Base-by-base conservation (phyloP, 2,329 filamentous ascomycete species). In the Exophiala alcalophila region DNA sequence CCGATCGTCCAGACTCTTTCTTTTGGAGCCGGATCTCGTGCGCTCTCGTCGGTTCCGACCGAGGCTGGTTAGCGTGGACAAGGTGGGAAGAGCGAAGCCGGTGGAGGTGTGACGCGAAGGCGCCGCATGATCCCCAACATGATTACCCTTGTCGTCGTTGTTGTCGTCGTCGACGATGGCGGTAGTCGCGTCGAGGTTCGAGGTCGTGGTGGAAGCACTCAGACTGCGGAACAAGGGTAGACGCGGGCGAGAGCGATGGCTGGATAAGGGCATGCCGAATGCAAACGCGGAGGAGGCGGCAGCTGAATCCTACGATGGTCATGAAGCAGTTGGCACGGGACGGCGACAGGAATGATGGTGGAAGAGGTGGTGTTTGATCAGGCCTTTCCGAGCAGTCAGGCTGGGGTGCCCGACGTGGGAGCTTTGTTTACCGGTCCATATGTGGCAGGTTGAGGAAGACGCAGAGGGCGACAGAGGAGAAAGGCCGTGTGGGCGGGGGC, bases 211-310 rank as follows among this genome's bases (percentile, higher is more conserved):
- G 29, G 32, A 45, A 32, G 44, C 45, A 41, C 49, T 52, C 30
- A 46, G 35, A 38, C 45, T 52, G 36, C 49, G 45, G 24, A 52
- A 46, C 10, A 52, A 39, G 23, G 47, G 47, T 14, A 49, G 28
- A 12, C 32, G 37, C 19, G 47, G 34, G 10, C 47, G 30, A 23
- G 45, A 38, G 3, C 44, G 44, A 16, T 33, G 16, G 32, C 37
- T 40, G 16, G 41, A 43, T 24, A 40, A 41, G 25, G 49, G 49
- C 49, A 52, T 49, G n/a, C 31, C 41, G n/a, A n/a, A n/a, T n/a
- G n/a, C n/a, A n/a, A n/a, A n/a, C n/a, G n/a, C n/a, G 37, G 25
- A 25, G 14, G 23, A 24, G 18, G 33, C 27, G 19, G 20, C 21
- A 31, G 29, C 29, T 20, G 25, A 14, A n/a, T n/a, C n/a, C n/a